Percentiles rank a stretch among this genome's conserved stretches.
Conservation (phyloP, 2,329 filamentous ascomycete genomes). For the Fusarium decemcellulare region DNA sequence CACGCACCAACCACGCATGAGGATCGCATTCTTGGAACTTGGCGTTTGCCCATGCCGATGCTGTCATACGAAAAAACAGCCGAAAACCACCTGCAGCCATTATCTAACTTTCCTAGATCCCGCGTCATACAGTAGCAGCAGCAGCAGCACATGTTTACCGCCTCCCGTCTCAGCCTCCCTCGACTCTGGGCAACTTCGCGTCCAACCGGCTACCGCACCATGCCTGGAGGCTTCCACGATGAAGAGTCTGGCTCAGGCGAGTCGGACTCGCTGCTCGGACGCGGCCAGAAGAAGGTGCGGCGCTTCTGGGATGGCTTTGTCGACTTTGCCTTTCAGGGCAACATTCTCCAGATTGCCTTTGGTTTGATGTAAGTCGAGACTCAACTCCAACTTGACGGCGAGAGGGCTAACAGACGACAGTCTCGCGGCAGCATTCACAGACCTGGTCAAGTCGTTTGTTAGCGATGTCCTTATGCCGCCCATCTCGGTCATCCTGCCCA, state of each 20-base stretch:
- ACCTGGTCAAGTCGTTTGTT: slow-evolving; percentile 80
- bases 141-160: slow-evolving; percentile 16
- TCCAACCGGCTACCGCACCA: slow-evolving; percentile 36
- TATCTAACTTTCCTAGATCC: too few species aligned
- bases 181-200: slow-evolving; percentile 29
- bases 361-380: slow-evolving; percentile 75
- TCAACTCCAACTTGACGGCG: not conserved
- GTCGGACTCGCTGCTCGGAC: slow-evolving; percentile 59
- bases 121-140: too few species aligned
- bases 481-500: slow-evolving; percentile 76
- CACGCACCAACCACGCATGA: not conserved
- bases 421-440: slow-evolving; percentile 79
- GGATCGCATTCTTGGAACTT: not conserved
- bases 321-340: slow-evolving; percentile 81
- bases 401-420: slow-evolving; percentile 53
- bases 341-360: slow-evolving; percentile 82
- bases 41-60: not conserved
- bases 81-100: too few species aligned
- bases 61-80: not conserved
- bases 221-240: slow-evolving; percentile 50
- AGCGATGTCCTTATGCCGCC: slow-evolving; percentile 79
- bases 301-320: slow-evolving; percentile 74
- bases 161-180: slow-evolving; percentile 21
- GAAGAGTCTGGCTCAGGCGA: slow-evolving; percentile 54
- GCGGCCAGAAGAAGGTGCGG: slow-evolving; percentile 62